These are phyloP conservation scores for Alternaria triticimaculans DNA, from an alignment of 2,329 filamentous ascomycete species.

Conservation along the genomic window DNA sequence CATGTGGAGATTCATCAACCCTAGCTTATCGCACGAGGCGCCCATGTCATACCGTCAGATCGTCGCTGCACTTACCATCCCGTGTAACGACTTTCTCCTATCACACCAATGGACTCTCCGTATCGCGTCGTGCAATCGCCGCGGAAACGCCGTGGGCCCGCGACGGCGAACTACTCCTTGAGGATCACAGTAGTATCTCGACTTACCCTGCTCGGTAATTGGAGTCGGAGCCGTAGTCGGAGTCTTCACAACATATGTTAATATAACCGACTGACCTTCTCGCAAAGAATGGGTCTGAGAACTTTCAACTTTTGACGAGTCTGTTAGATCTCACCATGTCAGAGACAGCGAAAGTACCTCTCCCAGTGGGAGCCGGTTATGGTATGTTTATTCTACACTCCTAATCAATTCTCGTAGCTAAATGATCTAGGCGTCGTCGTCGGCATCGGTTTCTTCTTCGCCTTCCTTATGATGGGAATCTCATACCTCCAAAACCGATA, in stretches of 20 bases:
- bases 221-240: not conserved
- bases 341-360: conserved; percentile 21
- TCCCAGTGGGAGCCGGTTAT: conserved; percentile 55
- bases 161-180: not conserved
- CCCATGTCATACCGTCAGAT: conserved; percentile 3
- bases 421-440: conserved; percentile 47
- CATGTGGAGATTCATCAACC: not conserved
- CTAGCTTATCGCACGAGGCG: conserved; percentile 8
- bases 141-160: conserved; percentile 5
- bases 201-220: not conserved
- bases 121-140: conserved; percentile 2
- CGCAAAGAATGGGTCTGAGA: not conserved
- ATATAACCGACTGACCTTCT: not conserved
- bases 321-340: conserved; percentile 20
- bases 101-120: conserved; percentile 4
- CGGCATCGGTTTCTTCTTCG: conserved; percentile 55
- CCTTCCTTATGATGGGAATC: conserved; percentile 44
- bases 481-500: conserved; percentile 48
- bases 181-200: not conserved
- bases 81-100: not conserved
- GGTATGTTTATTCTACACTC: conserved; percentile 41
- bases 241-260: not conserved
- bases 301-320: not conserved
- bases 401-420: not conserved
- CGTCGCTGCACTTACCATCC: not conserved